Evolutionary conservation across 805 yeast species (phyloP).

Genomic region (Wickerhamomyces alni): DNA sequence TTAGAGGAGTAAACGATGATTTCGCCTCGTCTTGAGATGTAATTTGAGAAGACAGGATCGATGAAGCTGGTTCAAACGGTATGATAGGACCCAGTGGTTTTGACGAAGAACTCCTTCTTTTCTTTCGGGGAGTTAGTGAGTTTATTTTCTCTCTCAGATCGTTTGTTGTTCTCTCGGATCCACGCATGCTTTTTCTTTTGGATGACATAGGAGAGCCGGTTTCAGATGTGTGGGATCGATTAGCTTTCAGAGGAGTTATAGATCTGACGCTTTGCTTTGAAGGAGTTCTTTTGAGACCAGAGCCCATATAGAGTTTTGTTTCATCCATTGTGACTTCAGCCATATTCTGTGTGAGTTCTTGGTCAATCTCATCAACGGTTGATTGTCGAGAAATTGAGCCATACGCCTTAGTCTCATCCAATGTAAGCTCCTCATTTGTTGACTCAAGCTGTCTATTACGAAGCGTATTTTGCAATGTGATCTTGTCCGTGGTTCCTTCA

Average conservation of each 20-base stretch:
- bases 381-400: conserved; percentile 4
- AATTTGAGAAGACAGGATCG: conserved; percentile 4
- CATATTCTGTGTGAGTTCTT: conserved; percentile 1
- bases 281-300: background rate
- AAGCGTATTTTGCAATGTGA: conserved; percentile 18
- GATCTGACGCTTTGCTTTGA: background rate
- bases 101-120: conserved; percentile 6
- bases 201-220: conserved; percentile 24
- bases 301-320: conserved; percentile 4
- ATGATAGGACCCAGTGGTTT: background rate
- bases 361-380: background rate
- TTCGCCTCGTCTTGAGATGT: conserved; percentile 10
- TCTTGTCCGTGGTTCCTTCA: conserved; percentile 9
- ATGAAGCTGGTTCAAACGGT: conserved; percentile 2
- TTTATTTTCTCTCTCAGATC: conserved; percentile 19
- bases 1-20: conserved; percentile 22
- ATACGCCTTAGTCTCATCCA: conserved; percentile 15
- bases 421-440: conserved; percentile 4
- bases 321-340: conserved; percentile 15
- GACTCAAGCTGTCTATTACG: conserved; percentile 9
- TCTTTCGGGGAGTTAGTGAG: conserved; percentile 22
- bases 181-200: conserved; percentile 11
- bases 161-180: conserved; percentile 6
- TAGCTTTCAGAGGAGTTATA: conserved; percentile 20
- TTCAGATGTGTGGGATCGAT: conserved; percentile 24